Base-by-base conservation (phyloP, 2,329 filamentous ascomycete genomes). In the Claviceps spartinae region DNA sequence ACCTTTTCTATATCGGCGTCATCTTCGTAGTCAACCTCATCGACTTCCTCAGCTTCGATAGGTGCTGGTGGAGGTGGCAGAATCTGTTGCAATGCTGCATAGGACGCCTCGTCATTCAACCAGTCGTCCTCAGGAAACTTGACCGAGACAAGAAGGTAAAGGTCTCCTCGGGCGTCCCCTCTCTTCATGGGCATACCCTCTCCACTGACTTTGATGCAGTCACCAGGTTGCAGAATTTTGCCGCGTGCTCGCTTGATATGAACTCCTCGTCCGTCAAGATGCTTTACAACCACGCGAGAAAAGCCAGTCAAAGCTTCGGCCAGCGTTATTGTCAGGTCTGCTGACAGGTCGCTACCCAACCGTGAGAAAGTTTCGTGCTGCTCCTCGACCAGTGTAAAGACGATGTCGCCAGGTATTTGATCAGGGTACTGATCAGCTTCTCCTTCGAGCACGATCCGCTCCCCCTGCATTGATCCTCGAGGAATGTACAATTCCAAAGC, bases 151-250 rank as follows among this genome's bases (percentile, higher is more conserved):
- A 86, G 72, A 43, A 98, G 75, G 68, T 91, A 98, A 18, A 98
- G 72, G 62, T 97, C 89, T 44, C 93, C 93, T 64, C 82, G 88
- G 4, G 72, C 63, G 41, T 98, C 93, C 56, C 84, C 87, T 53
- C 83, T 82, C 76, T 96, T 96, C 60, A 83, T 69, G 2, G 93
- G 93, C 93, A 98, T 98, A 54, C 93, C 93, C 71, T 98, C 93
- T 26, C 88, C 89, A 2, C 76, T 69, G 1, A 98, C 74, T 72
- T 89, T 95, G 60, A 98, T 76, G 7, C 91, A 79, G 64, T 98
- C 87, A 26, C 83, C 85, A 0, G 93, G 90, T 26, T 82, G 81
- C 38, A 98, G 70, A 49, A 97, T 76, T 66, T 90, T 85, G 59
- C 91, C 91, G 61, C 85, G 81, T 16, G 86, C 81, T 58, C 93